Conservation (phyloP, 352 stramenopile genomes). For the Pythium angustatum region DNA sequence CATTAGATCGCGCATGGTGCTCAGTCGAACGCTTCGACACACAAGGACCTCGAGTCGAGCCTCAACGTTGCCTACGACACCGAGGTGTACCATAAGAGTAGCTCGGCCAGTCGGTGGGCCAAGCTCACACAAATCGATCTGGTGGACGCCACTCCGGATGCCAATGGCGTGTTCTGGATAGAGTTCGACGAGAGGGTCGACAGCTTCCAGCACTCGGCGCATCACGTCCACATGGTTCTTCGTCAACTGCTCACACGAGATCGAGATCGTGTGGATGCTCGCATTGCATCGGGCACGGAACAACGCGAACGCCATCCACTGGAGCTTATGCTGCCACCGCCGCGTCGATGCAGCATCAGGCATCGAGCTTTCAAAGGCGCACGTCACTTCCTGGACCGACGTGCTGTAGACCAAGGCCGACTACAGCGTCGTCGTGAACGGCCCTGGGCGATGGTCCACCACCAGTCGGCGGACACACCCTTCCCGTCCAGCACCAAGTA, state of each 20-base stretch:
- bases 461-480: not conserved
- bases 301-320: conserved; percentile 4
- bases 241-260: not conserved
- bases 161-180: not conserved
- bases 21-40: too few relatives aligned
- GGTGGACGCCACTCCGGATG: too few relatives aligned
- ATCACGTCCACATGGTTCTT: not conserved
- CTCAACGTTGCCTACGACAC: too few relatives aligned
- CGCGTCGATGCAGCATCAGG: not conserved
- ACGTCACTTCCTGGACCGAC: not conserved
- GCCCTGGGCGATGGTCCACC: not conserved
- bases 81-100: too few relatives aligned
- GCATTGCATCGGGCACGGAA: not conserved
- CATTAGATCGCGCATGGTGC: too few relatives aligned
- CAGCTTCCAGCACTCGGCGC: not conserved
- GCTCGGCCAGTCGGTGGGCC: too few relatives aligned
- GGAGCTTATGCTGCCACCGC: not conserved
- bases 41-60: too few relatives aligned
- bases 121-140: too few relatives aligned
- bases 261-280: not conserved
- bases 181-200: not conserved
- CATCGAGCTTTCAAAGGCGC: not conserved
- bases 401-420: not conserved
- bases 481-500: not conserved
- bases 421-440: not conserved